Conservation (phyloP, 139 green algal genomes). For the Chlorella ohadii region DNA sequence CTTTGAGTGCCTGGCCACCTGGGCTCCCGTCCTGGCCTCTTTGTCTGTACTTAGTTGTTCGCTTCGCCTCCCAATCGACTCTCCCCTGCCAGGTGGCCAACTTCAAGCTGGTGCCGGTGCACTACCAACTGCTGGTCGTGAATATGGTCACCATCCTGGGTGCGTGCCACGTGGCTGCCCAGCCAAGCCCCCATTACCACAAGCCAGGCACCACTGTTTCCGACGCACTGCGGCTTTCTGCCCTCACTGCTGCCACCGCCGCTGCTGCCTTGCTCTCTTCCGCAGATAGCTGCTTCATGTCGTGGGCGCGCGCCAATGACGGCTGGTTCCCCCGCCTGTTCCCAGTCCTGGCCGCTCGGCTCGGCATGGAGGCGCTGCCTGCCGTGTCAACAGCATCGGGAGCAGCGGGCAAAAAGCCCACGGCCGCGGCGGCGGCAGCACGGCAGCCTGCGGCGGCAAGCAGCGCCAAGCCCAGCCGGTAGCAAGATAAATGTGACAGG, state of each 20-base stretch:
- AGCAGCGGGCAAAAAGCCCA: neutral
- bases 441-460: neutral
- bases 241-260: neutral
- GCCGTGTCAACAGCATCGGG: neutral
- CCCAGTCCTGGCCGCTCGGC: neutral
- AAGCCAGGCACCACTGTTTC: no score
- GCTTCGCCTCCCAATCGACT: no score
- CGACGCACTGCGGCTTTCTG: no score
- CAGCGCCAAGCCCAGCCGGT: no score
- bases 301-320: slow-evolving; percentile 24
- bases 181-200: no score
- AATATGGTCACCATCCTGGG: slow-evolving; percentile 42
- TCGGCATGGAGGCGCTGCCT: neutral
- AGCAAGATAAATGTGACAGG: no score
- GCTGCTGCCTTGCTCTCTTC: neutral
- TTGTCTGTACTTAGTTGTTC: no score
- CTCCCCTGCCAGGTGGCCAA: slow-evolving; percentile 45
- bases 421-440: neutral
- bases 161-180: no score
- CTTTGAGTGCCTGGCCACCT: neutral
- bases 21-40: no score
- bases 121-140: slow-evolving; percentile 46
- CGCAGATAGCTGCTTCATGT: slow-evolving; percentile 44
- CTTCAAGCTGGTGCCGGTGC: slow-evolving; percentile 43
- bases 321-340: slow-evolving; percentile 31